Evolutionary conservation across 2,329 filamentous ascomycete genomes (phyloP).

Genomic region (Albophoma yamanashiensis): DNA sequence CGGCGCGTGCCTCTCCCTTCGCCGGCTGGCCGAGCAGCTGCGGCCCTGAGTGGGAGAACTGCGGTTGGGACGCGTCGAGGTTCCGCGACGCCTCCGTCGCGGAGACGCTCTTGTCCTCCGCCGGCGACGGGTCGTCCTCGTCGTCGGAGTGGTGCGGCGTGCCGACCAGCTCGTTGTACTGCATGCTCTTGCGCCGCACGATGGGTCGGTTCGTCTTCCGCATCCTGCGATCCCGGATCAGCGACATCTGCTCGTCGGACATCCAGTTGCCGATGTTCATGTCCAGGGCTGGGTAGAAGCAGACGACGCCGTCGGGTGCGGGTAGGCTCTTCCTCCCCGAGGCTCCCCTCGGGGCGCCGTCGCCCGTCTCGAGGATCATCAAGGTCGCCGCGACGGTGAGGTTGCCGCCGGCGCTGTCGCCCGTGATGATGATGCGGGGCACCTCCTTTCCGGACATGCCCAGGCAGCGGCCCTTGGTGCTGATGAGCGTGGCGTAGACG

Average conservation of each 20-base stretch:
- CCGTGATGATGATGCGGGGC: slow-evolving; percentile 32
- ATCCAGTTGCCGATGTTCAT: slow-evolving; percentile 99
- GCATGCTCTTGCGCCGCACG: slow-evolving; percentile 73
- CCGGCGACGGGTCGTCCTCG: slow-evolving; percentile 41
- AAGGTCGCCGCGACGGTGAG: slow-evolving; percentile 59
- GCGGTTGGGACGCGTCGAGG: slow-evolving; percentile 26
- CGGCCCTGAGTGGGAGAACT: slow-evolving; percentile 39
- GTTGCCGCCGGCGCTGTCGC: slow-evolving; percentile 39
- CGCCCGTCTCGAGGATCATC: slow-evolving; percentile 75
- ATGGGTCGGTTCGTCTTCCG: slow-evolving; percentile 71
- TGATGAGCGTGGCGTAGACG: slow-evolving; percentile 27
- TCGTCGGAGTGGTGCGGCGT: slow-evolving; percentile 77
- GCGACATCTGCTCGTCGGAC: slow-evolving; percentile 92
- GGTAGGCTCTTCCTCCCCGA: slow-evolving; percentile 46
- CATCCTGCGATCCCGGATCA: slow-evolving; percentile 75
- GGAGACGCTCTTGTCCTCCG: slow-evolving; percentile 5
- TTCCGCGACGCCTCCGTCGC: slow-evolving; percentile 11
- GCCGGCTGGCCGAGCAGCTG: slow-evolving; percentile 13
- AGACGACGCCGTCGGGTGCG: slow-evolving; percentile 66
- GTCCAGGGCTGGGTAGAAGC: slow-evolving; percentile 84
- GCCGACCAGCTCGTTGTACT: slow-evolving; percentile 75
- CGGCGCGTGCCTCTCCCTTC: slow-evolving; percentile 6
- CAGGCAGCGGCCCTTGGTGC: slow-evolving; percentile 29
- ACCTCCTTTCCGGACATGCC: slow-evolving; percentile 27
- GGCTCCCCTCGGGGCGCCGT: slow-evolving; percentile 23